Conservation (phyloP, 1,284 basidiomycete genomes). For the Apiotrichum laibachii region DNA sequence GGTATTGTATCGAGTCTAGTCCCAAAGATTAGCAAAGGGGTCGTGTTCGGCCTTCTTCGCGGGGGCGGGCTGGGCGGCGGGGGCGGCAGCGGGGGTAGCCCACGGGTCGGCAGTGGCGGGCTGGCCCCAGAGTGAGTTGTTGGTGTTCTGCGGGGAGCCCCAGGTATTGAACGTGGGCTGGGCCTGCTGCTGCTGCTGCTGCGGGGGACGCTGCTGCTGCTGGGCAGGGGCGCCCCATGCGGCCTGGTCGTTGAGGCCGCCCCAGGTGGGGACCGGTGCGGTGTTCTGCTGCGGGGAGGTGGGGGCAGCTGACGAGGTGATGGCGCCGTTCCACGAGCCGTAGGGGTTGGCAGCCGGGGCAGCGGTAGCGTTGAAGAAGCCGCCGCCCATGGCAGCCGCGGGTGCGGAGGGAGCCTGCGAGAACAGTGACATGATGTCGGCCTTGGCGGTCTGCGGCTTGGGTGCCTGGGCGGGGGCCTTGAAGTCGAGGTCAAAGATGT, state of each 20-base stretch:
- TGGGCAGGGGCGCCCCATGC: slow-evolving; percentile 34
- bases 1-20: slow-evolving; percentile 8
- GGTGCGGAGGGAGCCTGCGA: slow-evolving; percentile 29
- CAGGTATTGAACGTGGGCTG: slow-evolving; percentile 19
- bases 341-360: slow-evolving; percentile 24
- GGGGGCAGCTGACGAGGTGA: slow-evolving; percentile 33
- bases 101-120: slow-evolving; percentile 25
- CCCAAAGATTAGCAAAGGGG: slow-evolving; percentile 42
- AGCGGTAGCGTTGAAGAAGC: slow-evolving; percentile 26
- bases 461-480: slow-evolving; percentile 37
- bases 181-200: slow-evolving; percentile 9
- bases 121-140: slow-evolving; percentile 10
- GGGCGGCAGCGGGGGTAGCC: slow-evolving; percentile 14
- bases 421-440: slow-evolving; percentile 53
- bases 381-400: neutral
- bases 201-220: slow-evolving; percentile 2
- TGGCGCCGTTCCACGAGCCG: slow-evolving; percentile 40
- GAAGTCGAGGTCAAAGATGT: slow-evolving; percentile 53
- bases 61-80: slow-evolving; percentile 3
- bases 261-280: slow-evolving; percentile 29
- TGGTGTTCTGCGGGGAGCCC: slow-evolving; percentile 22
- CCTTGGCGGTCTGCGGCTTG: slow-evolving; percentile 26
- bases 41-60: slow-evolving; percentile 39
- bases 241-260: slow-evolving; percentile 37
- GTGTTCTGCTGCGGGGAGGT: slow-evolving; percentile 22